Conservation (phyloP, 805 yeast species). For the Clavispora phyllophila region DNA sequence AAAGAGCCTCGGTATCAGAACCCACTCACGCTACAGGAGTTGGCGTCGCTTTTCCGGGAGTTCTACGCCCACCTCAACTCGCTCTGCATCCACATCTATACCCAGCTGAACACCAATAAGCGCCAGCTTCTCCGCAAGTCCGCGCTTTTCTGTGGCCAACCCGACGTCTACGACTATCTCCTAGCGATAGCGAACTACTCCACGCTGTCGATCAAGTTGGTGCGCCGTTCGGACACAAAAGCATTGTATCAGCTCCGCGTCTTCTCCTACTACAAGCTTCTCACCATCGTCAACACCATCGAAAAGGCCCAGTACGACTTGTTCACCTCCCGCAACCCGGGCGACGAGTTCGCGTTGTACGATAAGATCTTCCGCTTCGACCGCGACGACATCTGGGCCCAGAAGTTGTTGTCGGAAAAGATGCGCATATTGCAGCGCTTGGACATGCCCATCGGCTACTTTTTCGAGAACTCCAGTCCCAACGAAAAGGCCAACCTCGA, state of each 20-base stretch:
- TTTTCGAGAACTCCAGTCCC: slow-evolving; percentile 20
- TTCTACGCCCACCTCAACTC: slow-evolving; percentile 38
- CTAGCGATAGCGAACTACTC: slow-evolving; percentile 39
- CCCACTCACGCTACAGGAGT: slow-evolving; percentile 33
- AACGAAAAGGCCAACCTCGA: slow-evolving; percentile 7
- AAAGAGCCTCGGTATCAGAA: slow-evolving; percentile 41
- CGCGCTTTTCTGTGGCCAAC: slow-evolving; percentile 23
- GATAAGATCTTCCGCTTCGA: slow-evolving; percentile 38
- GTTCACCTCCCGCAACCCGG: slow-evolving; percentile 22
- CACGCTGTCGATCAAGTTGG: slow-evolving; percentile 30
- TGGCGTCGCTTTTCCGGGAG: slow-evolving; percentile 27
- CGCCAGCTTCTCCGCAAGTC: slow-evolving; percentile 32
- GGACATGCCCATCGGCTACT: slow-evolving; percentile 24
- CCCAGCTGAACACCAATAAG: slow-evolving; percentile 36
- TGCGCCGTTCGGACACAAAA: slow-evolving; percentile 30
- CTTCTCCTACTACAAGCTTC: slow-evolving; percentile 37
- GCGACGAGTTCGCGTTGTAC: slow-evolving; percentile 28
- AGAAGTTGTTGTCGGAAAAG: slow-evolving; percentile 32
- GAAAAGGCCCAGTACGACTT: slow-evolving; percentile 30
- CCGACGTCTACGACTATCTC: slow-evolving; percentile 33
- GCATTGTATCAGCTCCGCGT: slow-evolving; percentile 37
- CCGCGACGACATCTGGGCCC: slow-evolving; percentile 32
- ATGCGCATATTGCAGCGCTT: slow-evolving; percentile 21
- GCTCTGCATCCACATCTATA: slow-evolving; percentile 26
- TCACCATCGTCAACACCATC: slow-evolving; percentile 27